Percentiles rank a stretch among this genome's conserved stretches.
phyloP scores from a whole-genome alignment of 164 flowering plant genomes.

The Sedum album region DNA sequence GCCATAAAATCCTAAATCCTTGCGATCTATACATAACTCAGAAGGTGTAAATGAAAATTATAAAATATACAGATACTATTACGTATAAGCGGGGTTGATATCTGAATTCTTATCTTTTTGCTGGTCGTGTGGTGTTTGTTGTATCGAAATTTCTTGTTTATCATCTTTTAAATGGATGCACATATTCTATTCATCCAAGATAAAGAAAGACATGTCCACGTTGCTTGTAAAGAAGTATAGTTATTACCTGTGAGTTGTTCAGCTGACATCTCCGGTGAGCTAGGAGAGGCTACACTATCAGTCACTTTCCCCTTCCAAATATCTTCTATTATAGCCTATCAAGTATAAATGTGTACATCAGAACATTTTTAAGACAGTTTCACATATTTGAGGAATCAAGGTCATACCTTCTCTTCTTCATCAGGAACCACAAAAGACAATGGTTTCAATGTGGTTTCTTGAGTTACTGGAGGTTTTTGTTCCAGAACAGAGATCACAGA shows the following conservation, averaged over 20 bases:
- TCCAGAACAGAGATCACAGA: slow-evolving; percentile 38
- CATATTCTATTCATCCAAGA: background rate
- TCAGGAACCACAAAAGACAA: slow-evolving; percentile 77
- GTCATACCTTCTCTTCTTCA: slow-evolving; percentile 69
- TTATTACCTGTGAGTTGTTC: slow-evolving; percentile 39
- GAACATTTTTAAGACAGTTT: background rate
- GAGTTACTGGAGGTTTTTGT: slow-evolving; percentile 41
- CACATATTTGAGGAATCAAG: background rate
- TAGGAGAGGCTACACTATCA: slow-evolving; percentile 43
- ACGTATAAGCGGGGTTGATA: background rate
- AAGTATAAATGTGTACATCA: background rate
- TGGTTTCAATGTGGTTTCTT: slow-evolving; percentile 39
- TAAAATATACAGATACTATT: background rate
- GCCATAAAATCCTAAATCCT: background rate
- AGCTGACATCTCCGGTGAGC: slow-evolving; percentile 30
- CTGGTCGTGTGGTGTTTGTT: background rate
- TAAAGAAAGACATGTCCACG: background rate
- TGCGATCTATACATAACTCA: background rate
- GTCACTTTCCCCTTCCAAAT: slow-evolving; percentile 68
- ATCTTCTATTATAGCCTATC: slow-evolving; percentile 54
- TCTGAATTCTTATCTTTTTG: background rate
- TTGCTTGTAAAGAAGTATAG: background rate
- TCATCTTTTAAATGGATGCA: background rate
- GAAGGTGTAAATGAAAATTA: background rate
- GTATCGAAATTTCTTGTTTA: background rate